These are phyloP conservation scores for Suillus lakei DNA, from an alignment of 768 basidiomycete species.

Conservation along the genomic window DNA sequence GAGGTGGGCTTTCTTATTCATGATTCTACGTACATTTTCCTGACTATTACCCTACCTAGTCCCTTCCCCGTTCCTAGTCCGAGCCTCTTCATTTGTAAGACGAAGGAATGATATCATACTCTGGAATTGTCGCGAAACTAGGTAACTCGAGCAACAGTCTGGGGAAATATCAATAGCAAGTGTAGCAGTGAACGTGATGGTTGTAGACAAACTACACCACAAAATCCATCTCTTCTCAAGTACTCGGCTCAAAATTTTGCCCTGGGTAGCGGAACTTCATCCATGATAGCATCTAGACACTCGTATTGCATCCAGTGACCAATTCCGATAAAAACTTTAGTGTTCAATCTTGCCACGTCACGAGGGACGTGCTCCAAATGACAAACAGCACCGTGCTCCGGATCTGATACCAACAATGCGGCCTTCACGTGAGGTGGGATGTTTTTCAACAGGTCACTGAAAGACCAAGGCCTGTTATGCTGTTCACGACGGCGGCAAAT, in stretches of 20 bases:
- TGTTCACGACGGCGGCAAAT: not conserved
- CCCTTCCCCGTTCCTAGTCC: too few species aligned
- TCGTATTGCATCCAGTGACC: constrained; percentile 5
- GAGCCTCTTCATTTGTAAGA: too few species aligned
- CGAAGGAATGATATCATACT: too few species aligned
- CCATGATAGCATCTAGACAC: not conserved
- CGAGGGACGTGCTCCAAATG: not conserved
- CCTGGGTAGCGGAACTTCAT: not conserved
- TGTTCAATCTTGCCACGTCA: not conserved
- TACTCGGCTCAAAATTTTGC: not conserved
- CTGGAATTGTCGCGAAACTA: not conserved
- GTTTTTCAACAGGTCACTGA: not conserved
- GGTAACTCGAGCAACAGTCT: not conserved
- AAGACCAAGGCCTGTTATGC: constrained; percentile 9
- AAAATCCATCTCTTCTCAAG: too few species aligned
- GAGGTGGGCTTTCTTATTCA: too few species aligned
- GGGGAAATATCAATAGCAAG: not conserved
- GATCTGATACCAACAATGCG: constrained; percentile 6
- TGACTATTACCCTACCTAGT: too few species aligned
- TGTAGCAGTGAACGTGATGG: too few species aligned
- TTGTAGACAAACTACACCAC: too few species aligned
- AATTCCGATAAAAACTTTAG: not conserved
- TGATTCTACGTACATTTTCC: too few species aligned
- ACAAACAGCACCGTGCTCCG: not conserved
- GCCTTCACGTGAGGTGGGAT: constrained; percentile 2